Base-by-base conservation (phyloP, 805 yeast genomes). In the Kuraishia molischiana region DNA sequence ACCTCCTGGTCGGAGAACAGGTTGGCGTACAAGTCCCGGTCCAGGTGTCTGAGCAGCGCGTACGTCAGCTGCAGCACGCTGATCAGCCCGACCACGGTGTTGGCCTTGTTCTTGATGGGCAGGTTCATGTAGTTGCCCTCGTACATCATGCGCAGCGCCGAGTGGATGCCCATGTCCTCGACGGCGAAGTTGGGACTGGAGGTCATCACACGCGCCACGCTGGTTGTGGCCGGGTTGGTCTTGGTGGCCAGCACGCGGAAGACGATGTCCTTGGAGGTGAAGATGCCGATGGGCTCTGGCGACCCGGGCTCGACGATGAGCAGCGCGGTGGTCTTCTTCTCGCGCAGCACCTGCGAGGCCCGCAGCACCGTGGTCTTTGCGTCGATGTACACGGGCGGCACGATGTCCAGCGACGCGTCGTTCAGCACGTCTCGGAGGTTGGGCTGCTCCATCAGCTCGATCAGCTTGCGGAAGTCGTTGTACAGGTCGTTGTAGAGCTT, bases 151-250 rank as follows among this genome's bases (percentile, higher is more conserved):
- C 70, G 53, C 38, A 67, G 46, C 5, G 72, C 73, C 4, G 61
- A 56, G 38, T 65, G 63, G n/a, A 67, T 61, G 2, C 59, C 61
- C 43, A 62, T 46, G 10, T 51, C 42, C 24, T 56, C 60, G 20
- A 51, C 56, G 1, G 72, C 73, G 55, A 62, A 66, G 37, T 65
- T 66, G 0, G 74, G 74, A 36, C 62, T 63, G 3, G 69, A 59
- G 0, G 73, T 67, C 58, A 67, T 59, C 1, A 66, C 64, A 32
- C 71, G 49, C 2, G 64, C 64, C 19, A 67, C 62, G 5, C 61
- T 61, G 9, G 66, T 60, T 3, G 51, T 47, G 11, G 39, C 42
- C 0, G 69, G 61, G 44, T 67, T 62, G 26, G 59, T 48, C 3
- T 51, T 52, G 33, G 51, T 49, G 1, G 69, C 62, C 17, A 67